phyloP scores from a whole-genome alignment of 2,329 filamentous ascomycete genomes.

The Claviceps citrina region DNA sequence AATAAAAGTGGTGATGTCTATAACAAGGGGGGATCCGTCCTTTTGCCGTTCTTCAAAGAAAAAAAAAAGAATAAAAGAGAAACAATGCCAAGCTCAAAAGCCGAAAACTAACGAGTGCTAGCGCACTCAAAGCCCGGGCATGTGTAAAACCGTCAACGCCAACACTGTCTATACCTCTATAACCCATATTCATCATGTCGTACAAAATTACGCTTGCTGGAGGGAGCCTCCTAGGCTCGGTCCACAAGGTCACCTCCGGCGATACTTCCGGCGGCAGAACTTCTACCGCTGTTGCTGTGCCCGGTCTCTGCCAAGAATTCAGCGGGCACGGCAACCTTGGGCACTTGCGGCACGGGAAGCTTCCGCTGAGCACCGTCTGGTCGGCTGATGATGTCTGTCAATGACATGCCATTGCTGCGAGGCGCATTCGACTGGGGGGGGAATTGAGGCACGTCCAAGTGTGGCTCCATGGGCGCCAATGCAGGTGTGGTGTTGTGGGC shows the following conservation, averaged over 20 bases:
- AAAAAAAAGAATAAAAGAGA: slow-evolving; percentile 8
- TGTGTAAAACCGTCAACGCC: slow-evolving; percentile 21
- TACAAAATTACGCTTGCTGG: slow-evolving; percentile 13
- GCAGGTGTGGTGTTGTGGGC: slow-evolving; percentile 39
- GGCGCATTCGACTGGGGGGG: slow-evolving; percentile 31
- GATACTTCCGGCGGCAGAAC: slow-evolving; percentile 62
- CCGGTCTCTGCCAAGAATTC: slow-evolving; percentile 60
- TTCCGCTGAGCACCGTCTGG: slow-evolving; percentile 80
- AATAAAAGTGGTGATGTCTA: no score
- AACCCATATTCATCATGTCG: slow-evolving; percentile 24
- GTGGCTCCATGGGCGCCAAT: slow-evolving; percentile 43
- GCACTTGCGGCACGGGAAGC: slow-evolving; percentile 78
- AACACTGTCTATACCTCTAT: slow-evolving; percentile 26
- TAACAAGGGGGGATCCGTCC: neutral
- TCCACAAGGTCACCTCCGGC: slow-evolving; percentile 56
- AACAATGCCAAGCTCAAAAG: neutral
- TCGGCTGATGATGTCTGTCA: slow-evolving; percentile 84
- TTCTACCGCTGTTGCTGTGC: slow-evolving; percentile 58
- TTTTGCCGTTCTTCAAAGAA: neutral
- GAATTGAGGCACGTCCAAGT: slow-evolving; percentile 30
- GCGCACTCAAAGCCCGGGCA: slow-evolving; percentile 5
- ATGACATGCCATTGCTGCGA: slow-evolving; percentile 54
- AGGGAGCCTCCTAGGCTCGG: slow-evolving; percentile 24
- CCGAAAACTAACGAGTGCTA: neutral
- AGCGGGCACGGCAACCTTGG: slow-evolving; percentile 74